Percentiles rank a stretch among this genome's conserved stretches.
These are phyloP conservation scores for Pichia nakasei DNA, from an alignment of 805 yeast species.

Conservation along the genomic window DNA sequence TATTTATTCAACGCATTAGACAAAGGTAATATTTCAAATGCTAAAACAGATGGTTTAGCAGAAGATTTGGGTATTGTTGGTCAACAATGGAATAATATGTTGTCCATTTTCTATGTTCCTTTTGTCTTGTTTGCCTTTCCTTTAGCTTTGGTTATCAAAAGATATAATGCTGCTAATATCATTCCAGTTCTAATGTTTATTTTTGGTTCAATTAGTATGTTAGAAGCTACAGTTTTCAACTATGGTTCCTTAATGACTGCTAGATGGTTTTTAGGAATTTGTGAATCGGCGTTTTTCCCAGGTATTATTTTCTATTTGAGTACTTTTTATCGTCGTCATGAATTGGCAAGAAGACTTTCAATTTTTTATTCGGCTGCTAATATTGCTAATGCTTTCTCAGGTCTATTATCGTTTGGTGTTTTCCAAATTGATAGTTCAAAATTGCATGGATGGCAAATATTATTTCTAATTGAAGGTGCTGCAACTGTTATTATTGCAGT, in stretches of 20 bases:
- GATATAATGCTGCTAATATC: slow-evolving; percentile 34
- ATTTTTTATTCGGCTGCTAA: slow-evolving; percentile 30
- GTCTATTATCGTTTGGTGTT: slow-evolving; percentile 26
- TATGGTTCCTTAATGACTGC: slow-evolving; percentile 29
- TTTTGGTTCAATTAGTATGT: slow-evolving; percentile 35
- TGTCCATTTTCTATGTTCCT: slow-evolving; percentile 38
- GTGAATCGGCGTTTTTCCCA: slow-evolving; percentile 32
- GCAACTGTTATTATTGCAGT: slow-evolving; percentile 30
- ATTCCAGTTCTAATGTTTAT: slow-evolving; percentile 37
- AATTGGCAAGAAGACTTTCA: slow-evolving; percentile 29
- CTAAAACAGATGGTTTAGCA: slow-evolving; percentile 39
- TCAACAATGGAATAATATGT: slow-evolving; percentile 36
- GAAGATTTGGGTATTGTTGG: slow-evolving; percentile 33
- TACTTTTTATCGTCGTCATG: slow-evolving; percentile 31
- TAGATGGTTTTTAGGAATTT: slow-evolving; percentile 31
- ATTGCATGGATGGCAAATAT: slow-evolving; percentile 40
- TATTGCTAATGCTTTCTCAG: slow-evolving; percentile 30
- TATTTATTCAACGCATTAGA: slow-evolving; percentile 42
- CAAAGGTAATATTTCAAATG: slow-evolving; percentile 41
- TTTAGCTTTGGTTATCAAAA: slow-evolving; percentile 32
- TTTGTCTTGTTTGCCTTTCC: slow-evolving; percentile 39
- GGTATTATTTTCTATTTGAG: slow-evolving; percentile 31
- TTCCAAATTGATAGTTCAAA: slow-evolving; percentile 31
- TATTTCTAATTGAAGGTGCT: slow-evolving; percentile 38
- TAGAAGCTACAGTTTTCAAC: slow-evolving; percentile 32